These are phyloP conservation scores for Tilletiaria anomala DNA, from an alignment of 1,284 basidiomycete species.

Conservation along the genomic window DNA sequence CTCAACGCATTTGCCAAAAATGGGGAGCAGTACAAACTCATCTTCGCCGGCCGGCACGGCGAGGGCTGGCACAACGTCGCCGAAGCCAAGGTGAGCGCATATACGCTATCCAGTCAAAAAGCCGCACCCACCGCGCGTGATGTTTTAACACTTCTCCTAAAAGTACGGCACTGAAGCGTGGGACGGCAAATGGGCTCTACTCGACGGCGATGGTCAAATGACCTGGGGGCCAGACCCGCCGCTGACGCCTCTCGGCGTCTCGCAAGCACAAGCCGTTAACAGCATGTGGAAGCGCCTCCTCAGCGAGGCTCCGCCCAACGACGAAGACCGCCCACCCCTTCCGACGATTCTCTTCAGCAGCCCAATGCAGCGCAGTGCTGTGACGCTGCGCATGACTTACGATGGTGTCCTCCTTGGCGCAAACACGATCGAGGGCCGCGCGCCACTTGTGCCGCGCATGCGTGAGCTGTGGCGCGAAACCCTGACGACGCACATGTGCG, in stretches of 20 bases:
- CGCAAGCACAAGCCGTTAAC: constrained; percentile 16
- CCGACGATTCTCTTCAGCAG: constrained; percentile 10
- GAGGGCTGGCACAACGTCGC: constrained; percentile 21
- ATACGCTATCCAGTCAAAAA: not conserved
- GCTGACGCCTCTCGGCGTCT: constrained; percentile 12
- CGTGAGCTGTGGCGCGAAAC: constrained; percentile 13
- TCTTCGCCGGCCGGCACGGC: constrained; percentile 16
- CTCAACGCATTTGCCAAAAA: not conserved
- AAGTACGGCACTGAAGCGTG: constrained; percentile 15
- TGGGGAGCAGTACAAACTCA: constrained; percentile 12
- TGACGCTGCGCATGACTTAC: constrained; percentile 14
- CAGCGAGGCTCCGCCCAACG: constrained; percentile 5
- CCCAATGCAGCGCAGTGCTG: constrained; percentile 10
- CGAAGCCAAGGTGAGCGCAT: constrained; percentile 4
- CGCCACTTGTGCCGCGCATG: constrained; percentile 7
- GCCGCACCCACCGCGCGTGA: not conserved
- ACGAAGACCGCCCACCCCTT: constrained; percentile 8
- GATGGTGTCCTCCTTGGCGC: constrained; percentile 10
- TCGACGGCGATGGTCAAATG: constrained; percentile 10
- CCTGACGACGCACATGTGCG: constrained; percentile 13
- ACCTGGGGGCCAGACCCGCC: constrained; percentile 17
- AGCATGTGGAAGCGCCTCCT: constrained; percentile 11
- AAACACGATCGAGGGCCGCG: constrained; percentile 7
- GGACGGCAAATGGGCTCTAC: constrained; percentile 13
- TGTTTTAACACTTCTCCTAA: not conserved